Conservation (phyloP, 495 filamentous ascomycete genomes). For the Annulohypoxylon nitens region DNA sequence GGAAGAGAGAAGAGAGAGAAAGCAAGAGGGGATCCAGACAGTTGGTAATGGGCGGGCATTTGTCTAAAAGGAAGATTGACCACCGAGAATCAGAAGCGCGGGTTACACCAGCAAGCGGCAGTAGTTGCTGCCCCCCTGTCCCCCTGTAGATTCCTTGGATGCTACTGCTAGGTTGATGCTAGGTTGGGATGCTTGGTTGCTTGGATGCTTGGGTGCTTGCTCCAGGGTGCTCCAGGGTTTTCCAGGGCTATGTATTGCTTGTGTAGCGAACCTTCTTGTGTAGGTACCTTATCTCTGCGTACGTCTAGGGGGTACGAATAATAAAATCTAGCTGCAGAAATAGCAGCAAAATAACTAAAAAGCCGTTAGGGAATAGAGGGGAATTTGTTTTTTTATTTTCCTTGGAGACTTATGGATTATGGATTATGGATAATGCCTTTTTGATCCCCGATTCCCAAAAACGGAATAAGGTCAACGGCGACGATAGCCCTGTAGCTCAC, state of each 20-base stretch:
- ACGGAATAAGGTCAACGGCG: background rate
- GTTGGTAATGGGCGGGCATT: conserved; percentile 49
- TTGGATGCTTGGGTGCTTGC: background rate
- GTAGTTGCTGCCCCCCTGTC: conserved; percentile 28
- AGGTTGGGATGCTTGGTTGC: background rate
- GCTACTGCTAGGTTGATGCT: background rate
- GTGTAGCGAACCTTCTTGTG: conserved; percentile 13
- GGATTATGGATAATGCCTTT: conserved; percentile 3
- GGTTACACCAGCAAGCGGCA: conserved; percentile 45
- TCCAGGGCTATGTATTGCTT: conserved; percentile 3
- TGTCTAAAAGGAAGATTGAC: conserved; percentile 40
- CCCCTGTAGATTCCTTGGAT: conserved; percentile 2
- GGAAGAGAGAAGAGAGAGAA: conserved; percentile 28
- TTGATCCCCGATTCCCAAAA: conserved; percentile 17
- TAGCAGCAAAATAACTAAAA: conserved; percentile 8
- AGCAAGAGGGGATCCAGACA: conserved; percentile 51
- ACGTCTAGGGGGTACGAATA: conserved; percentile 9
- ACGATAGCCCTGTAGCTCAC: conserved; percentile 4
- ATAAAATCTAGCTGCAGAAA: background rate
- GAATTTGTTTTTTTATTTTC: background rate
- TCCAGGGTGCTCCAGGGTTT: background rate
- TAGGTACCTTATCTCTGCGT: conserved; percentile 18
- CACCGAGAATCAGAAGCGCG: conserved; percentile 41
- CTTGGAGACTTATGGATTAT: conserved; percentile 6
- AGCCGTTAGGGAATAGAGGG: conserved; percentile 1